A percentile compares a stretch with the other conserved stretches of the same genome.
phyloP scores from a whole-genome alignment of 1,139 yeast species.

The Kluyveromyces sp. region DNA sequence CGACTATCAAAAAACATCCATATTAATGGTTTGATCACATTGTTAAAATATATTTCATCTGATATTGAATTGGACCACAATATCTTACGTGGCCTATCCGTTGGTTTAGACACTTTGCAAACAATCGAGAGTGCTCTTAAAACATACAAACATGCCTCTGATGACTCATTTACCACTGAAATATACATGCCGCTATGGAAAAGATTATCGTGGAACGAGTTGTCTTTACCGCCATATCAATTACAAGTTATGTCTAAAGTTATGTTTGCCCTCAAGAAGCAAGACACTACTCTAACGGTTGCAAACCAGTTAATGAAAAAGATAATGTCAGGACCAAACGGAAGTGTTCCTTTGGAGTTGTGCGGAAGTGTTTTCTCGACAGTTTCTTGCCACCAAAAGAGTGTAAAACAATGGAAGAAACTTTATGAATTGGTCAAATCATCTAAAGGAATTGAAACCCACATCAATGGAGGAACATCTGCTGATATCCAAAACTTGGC shows the following conservation, averaged over 20 bases:
- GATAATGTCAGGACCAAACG: slow-evolving; percentile 42
- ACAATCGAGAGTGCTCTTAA: slow-evolving; percentile 11
- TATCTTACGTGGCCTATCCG: slow-evolving; percentile 21
- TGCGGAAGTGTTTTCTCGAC: slow-evolving; percentile 33
- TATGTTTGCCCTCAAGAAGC: slow-evolving; percentile 19
- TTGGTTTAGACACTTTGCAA: slow-evolving; percentile 20
- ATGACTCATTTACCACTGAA: slow-evolving; percentile 4
- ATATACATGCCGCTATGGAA: slow-evolving; percentile 31
- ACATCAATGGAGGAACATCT: slow-evolving; percentile 20
- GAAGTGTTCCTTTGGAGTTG: slow-evolving; percentile 44
- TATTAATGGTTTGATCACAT: slow-evolving; percentile 22
- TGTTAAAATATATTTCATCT: slow-evolving; percentile 14
- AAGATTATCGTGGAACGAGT: slow-evolving; percentile 16
- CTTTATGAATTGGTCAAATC: slow-evolving; percentile 44
- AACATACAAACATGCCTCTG: slow-evolving; percentile 7
- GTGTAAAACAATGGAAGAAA: slow-evolving; percentile 49
- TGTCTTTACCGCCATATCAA: slow-evolving; percentile 6
- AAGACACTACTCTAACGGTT: slow-evolving; percentile 25
- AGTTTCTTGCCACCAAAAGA: slow-evolving; percentile 31
- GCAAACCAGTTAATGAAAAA: slow-evolving; percentile 32
- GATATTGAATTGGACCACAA: slow-evolving; percentile 1
- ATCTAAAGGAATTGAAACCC: slow-evolving; percentile 32
- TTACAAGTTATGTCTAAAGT: slow-evolving; percentile 18
- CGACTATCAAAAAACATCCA: slow-evolving; percentile 22
- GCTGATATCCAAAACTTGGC: slow-evolving; percentile 47